phyloP scores from a whole-genome alignment of 495 filamentous ascomycete genomes.

The Hypoxylon perforatum region DNA sequence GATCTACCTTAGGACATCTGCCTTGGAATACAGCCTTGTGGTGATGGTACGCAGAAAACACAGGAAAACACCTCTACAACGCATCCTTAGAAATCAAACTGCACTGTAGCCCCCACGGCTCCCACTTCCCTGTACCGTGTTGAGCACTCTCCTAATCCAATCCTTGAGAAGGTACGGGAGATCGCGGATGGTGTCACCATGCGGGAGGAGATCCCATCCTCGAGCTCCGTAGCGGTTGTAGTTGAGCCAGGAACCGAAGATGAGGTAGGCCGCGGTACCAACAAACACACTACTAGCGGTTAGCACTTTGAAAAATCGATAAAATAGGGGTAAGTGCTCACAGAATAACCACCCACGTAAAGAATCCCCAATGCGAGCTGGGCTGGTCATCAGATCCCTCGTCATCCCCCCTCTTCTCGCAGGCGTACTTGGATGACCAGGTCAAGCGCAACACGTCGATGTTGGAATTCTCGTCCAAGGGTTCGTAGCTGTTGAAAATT shows the following conservation, averaged over 20 bases:
- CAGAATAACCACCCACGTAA: slow-evolving; percentile 98
- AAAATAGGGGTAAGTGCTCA: slow-evolving; percentile 60
- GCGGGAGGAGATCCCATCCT: slow-evolving; percentile 95
- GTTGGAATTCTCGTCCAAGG: slow-evolving; percentile 56
- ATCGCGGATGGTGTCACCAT: slow-evolving; percentile 91
- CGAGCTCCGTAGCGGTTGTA: slow-evolving; percentile 96
- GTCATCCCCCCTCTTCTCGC: slow-evolving; percentile 68
- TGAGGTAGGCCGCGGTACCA: slow-evolving; percentile 86
- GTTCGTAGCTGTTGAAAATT: slow-evolving; percentile 74
- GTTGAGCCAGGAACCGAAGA: slow-evolving; percentile 98
- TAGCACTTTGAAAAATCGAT: slow-evolving; percentile 11
- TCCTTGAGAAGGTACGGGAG: slow-evolving; percentile 93
- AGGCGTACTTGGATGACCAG: slow-evolving; percentile 89
- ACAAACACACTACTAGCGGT: slow-evolving; percentile 74
- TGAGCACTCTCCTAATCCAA: slow-evolving; percentile 80
- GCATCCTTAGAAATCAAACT: slow-evolving; percentile 64
- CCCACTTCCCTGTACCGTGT: slow-evolving; percentile 81
- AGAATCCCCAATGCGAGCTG: slow-evolving; percentile 82
- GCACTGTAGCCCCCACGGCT: slow-evolving; percentile 93
- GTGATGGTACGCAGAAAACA: too few species aligned
- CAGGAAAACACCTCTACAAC: too few species aligned
- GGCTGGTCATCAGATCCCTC: slow-evolving; percentile 52
- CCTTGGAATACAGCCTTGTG: too few species aligned
- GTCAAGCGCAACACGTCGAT: slow-evolving; percentile 72
- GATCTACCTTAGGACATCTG: too few species aligned